phyloP scores from a whole-genome alignment of 2,329 filamentous ascomycete genomes.

The Alternaria arborescens region DNA sequence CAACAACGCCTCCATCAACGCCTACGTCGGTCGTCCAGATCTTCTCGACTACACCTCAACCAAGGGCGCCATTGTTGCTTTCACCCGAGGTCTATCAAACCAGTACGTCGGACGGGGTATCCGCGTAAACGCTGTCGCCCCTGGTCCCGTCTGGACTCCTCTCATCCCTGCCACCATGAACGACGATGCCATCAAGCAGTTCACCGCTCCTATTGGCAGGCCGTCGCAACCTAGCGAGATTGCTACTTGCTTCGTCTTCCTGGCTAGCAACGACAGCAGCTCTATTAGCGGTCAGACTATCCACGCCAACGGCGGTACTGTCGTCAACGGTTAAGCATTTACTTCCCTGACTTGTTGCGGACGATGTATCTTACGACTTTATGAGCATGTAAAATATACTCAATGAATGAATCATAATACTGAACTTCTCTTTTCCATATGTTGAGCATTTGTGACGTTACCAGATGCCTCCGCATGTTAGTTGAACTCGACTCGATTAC shows the following conservation, averaged over 20 bases:
- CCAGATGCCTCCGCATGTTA: background rate
- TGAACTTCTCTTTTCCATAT: background rate
- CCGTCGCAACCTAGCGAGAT: conserved; percentile 84
- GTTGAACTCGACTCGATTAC: background rate
- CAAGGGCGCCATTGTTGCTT: conserved; percentile 80
- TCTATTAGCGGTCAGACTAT: conserved; percentile 78
- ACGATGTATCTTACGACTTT: conserved; percentile 11
- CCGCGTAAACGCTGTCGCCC: conserved; percentile 78
- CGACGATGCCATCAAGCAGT: conserved; percentile 72
- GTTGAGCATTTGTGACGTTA: background rate
- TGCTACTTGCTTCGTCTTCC: conserved; percentile 81
- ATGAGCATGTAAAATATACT: conserved; percentile 7
- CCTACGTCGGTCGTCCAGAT: conserved; percentile 81
- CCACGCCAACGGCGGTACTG: conserved; percentile 62
- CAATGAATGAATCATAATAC: conserved; percentile 1
- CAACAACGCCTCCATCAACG: conserved; percentile 86
- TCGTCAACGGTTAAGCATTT: conserved; percentile 43
- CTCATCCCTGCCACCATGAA: conserved; percentile 55
- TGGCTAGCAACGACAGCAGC: conserved; percentile 77
- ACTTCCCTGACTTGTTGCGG: background rate
- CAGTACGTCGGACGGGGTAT: conserved; percentile 77
- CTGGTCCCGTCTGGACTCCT: conserved; percentile 66
- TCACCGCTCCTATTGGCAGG: conserved; percentile 77
- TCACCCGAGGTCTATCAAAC: conserved; percentile 79
- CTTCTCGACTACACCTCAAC: conserved; percentile 84